Evolutionary conservation across 2,329 filamentous ascomycete species (phyloP), one percentile per base, ranked within the genome.

Genomic region (Colletotrichum horii): DNA sequence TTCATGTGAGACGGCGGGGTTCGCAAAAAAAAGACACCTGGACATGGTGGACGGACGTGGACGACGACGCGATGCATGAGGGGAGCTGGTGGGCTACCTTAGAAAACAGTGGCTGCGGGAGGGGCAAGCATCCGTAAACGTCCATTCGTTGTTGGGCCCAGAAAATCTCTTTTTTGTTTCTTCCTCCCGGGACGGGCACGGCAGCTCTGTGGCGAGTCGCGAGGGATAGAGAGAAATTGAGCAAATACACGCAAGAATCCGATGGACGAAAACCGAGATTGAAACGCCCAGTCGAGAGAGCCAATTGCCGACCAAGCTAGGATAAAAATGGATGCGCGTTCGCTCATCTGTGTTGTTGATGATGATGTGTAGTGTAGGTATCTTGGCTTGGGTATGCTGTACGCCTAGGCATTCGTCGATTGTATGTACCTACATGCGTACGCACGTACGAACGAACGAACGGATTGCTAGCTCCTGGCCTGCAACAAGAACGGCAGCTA

Each of bases 1-100:
- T 65, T 75, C 64, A 66, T 75, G 62, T 68, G 43, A 61, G 70
- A 66, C 55, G 28, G 71, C 34, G 72, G 62, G 52, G 62, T 55
- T 67, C n/a, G 30, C 26, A 55, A 55, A 26, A 30, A 55, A 66
- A 32, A 32, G 28, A 28, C 28, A 28, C 28, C 38, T 43, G 38
- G 38, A 43, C 38, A 48, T 36, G 24, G 32, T 24, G 32, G 56
- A 65, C 34, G 22, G 60, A 68, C 38, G 38, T 43, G 19, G 38
- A 43, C 38, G 38, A 43, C 38, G 38, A 43, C 38, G 38, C 48
- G 26, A 62, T 62, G 48, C 32, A 62, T 52, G 43, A 30, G 72
- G 60, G 67, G 67, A 60, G 52, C 19, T 28, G 32, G 28, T 66
- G 22, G 24, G 43, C 16, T 36, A 66, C n/a, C n/a, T n/a, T n/a